A percentile compares a stretch with the other conserved stretches of the same genome.
Evolutionary conservation across 129 eudicot genomes (phyloP).

Genomic region (Ambrosia artemisiifolia): DNA sequence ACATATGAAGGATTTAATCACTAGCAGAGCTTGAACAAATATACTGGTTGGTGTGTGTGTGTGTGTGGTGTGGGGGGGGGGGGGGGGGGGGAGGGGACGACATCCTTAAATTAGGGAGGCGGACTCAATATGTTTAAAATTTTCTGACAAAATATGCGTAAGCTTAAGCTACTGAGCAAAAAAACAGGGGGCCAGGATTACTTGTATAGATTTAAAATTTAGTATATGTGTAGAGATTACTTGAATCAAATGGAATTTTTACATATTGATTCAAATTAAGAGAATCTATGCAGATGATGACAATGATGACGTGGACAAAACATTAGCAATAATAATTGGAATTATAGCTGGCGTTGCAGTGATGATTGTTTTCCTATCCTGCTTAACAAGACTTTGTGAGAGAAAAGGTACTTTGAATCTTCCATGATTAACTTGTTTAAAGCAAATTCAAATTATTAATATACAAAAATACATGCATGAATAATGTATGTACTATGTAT

Average conservation of each 20-base stretch:
- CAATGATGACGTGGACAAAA: slow-evolving; percentile 53
- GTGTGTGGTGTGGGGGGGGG: no score
- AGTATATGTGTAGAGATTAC: background rate
- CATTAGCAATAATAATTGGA: slow-evolving; percentile 82
- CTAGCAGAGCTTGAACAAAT: no score
- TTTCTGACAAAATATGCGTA: no score
- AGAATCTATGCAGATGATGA: slow-evolving; percentile 36
- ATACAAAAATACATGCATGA: no score
- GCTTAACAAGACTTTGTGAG: slow-evolving; percentile 47
- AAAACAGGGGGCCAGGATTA: no score
- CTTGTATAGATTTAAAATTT: no score
- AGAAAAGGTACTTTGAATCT: slow-evolving; percentile 47
- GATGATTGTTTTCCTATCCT: slow-evolving; percentile 61
- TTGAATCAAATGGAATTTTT: background rate
- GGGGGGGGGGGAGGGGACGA: no score
- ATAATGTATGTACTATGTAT: background rate
- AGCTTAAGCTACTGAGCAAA: no score
- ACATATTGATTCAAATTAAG: background rate
- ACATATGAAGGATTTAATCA: no score
- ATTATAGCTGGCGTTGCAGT: slow-evolving; percentile 71
- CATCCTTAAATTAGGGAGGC: no score
- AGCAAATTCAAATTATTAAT: background rate
- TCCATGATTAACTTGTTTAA: background rate
- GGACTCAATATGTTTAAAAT: no score
- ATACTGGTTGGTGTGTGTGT: no score